These are phyloP conservation scores for Fomitopsis palustris DNA, from an alignment of 1,284 basidiomycete species.

Conservation along the genomic window DNA sequence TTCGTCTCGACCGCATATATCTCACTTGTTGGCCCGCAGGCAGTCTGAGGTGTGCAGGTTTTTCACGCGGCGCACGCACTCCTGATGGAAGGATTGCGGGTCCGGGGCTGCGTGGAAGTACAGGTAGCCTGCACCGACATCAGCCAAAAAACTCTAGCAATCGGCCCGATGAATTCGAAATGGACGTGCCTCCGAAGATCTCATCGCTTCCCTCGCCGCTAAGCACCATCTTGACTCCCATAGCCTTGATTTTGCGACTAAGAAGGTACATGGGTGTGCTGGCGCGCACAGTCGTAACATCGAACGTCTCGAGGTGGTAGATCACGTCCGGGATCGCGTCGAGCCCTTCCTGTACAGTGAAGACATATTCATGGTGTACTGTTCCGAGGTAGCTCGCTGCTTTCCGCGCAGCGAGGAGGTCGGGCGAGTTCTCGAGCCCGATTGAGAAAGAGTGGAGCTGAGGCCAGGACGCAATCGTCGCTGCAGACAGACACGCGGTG, in stretches of 20 bases:
- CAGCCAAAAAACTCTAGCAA: background rate
- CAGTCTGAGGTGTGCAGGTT: conserved; percentile 98
- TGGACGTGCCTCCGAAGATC: conserved; percentile 81
- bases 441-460: conserved; percentile 98
- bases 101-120: conserved; percentile 99
- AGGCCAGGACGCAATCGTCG: conserved; percentile 88
- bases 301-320: conserved; percentile 98
- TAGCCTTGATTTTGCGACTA: conserved; percentile 98
- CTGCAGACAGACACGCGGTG: conserved; percentile 30
- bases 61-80: conserved; percentile 93
- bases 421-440: conserved; percentile 93
- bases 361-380: conserved; percentile 96
- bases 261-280: conserved; percentile 98
- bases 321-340: conserved; percentile 99
- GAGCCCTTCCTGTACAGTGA: conserved; percentile 97
- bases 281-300: conserved; percentile 97
- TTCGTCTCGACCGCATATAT: background rate
- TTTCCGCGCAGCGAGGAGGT: conserved; percentile 91
- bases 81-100: conserved; percentile 89
- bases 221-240: conserved; percentile 99
- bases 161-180: conserved; percentile 3
- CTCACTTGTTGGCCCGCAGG: conserved; percentile 95
- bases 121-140: conserved; percentile 71
- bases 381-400: conserved; percentile 95
- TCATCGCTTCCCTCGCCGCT: conserved; percentile 98